Base-by-base conservation (phyloP, 805 yeast species). In the Yarrowia sp. region DNA sequence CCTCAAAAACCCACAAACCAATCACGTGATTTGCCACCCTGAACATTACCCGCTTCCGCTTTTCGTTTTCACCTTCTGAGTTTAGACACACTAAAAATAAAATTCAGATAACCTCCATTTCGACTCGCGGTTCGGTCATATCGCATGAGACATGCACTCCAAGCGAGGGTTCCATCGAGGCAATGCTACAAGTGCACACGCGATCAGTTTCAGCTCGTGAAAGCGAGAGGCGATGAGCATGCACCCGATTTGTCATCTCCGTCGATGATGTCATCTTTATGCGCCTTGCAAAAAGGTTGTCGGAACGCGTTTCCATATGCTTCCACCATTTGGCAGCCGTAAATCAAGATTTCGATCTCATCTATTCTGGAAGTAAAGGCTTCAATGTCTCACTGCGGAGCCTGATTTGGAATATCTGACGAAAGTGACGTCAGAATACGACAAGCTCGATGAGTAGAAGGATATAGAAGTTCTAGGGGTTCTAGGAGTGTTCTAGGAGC, bases 21-120 rank as follows among this genome's bases (percentile, higher is more conserved):
- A 19, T 47, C 55, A 47, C 55, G 55, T 47, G 55, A 47, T 47
- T 47, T 31, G 55, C 55, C 55, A 47, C 55, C 55, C 38, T 19
- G 19, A 25, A 9, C n/a, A n/a, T n/a, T n/a, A n/a, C n/a, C n/a
- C n/a, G n/a, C 12, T 27, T 12, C 10, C 10, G 27, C 25, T 44
- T 44, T 44, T 44, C 51, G 51, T 44, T 44, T 44, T 18, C 16
- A 13, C 51, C 35, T 18, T 18, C 33, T 14, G 25, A 29, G 51
- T 27, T 44, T 3, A 12, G 51, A 18, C 49, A 6, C 24, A 8
- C 32, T 12, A 27, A 18, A 47, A 31, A 9, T 22, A 47, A 9
- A 19, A 38, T 47, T 47, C 14, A 19, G 55, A 47, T 47, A 47
- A 32, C 27, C 27, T 21, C 38, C 21, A 47, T 36, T 12, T 21